Conservation (phyloP, 2,329 filamentous ascomycete species). For the Colletotrichum coccodes region DNA sequence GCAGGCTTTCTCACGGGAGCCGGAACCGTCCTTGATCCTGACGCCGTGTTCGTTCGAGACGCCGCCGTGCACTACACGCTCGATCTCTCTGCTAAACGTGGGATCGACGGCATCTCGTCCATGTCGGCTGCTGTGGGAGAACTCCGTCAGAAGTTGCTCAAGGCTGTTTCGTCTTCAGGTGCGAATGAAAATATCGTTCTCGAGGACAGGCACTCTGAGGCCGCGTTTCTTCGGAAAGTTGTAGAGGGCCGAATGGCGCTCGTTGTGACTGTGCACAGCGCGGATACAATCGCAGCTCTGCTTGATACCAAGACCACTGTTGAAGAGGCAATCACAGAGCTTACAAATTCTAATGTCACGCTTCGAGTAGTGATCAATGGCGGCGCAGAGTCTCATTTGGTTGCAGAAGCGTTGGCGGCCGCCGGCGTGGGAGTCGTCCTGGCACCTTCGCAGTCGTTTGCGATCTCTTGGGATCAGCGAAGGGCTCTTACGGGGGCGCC, state of each 20-base stretch:
- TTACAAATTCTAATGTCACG: conserved; percentile 13
- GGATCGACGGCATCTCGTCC: conserved; percentile 49
- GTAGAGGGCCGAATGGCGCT: conserved; percentile 63
- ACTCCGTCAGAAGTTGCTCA: conserved; percentile 64
- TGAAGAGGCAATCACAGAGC: conserved; percentile 50
- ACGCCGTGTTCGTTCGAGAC: conserved; percentile 64
- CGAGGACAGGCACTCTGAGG: conserved; percentile 58
- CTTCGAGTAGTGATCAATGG: conserved; percentile 67
- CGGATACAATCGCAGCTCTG: conserved; percentile 69
- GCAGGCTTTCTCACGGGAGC: conserved; percentile 67
- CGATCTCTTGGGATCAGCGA: conserved; percentile 68
- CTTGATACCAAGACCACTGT: conserved; percentile 67
- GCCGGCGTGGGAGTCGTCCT: conserved; percentile 70
- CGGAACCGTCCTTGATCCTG: conserved; percentile 54
- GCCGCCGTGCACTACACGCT: conserved; percentile 69
- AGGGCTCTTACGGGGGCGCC: conserved; percentile 72
- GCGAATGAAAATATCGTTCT: conserved; percentile 43
- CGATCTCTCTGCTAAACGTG: conserved; percentile 55
- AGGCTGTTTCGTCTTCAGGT: conserved; percentile 52
- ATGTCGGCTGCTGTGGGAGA: conserved; percentile 63
- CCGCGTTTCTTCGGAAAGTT: conserved; percentile 62
- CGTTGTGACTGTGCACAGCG: conserved; percentile 69
- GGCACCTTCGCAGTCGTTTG: conserved; percentile 66
- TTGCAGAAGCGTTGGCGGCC: conserved; percentile 66
- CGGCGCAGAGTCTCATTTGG: conserved; percentile 69